A percentile compares a stretch with the other conserved stretches of the same genome.
These are phyloP conservation scores for Rosa multiflora DNA, from an alignment of 306 rosid genomes.

Conservation along the genomic window DNA sequence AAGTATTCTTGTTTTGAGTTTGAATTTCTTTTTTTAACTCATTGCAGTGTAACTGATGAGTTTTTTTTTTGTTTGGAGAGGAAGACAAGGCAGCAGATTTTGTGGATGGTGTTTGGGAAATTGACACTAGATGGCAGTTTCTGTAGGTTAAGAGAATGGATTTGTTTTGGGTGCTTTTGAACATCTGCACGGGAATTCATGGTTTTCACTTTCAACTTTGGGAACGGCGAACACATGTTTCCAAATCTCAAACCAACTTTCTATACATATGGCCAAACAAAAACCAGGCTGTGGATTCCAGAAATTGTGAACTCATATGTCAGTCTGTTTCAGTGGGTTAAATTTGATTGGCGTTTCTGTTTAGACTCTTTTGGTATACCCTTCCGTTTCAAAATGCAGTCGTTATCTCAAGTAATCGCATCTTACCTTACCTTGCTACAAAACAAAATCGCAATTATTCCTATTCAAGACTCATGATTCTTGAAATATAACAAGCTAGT, in stretches of 20 bases:
- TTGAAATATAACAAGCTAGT: no score
- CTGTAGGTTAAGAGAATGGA: background rate
- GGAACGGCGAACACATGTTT: background rate
- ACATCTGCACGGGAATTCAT: background rate
- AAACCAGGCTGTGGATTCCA: background rate
- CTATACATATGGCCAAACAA: background rate
- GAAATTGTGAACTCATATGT: background rate
- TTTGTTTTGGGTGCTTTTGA: background rate
- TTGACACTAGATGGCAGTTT: background rate
- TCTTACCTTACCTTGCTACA: no score
- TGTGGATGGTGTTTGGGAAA: slow-evolving; percentile 2
- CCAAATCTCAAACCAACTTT: background rate
- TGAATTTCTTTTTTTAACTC: no score
- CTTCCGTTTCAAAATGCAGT: background rate
- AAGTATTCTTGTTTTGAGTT: background rate
- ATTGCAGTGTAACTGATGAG: background rate
- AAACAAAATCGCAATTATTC: no score
- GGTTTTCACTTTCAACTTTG: slow-evolving; percentile 2
- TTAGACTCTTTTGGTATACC: background rate
- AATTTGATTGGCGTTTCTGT: background rate
- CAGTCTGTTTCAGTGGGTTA: background rate
- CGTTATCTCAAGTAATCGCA: background rate
- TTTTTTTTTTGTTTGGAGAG: background rate
- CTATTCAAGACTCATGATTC: no score
- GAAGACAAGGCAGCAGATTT: slow-evolving; percentile 2